Evolutionary conservation across 192 early-diverging fungal species (phyloP).

Genomic region (Coemansia sp.): DNA sequence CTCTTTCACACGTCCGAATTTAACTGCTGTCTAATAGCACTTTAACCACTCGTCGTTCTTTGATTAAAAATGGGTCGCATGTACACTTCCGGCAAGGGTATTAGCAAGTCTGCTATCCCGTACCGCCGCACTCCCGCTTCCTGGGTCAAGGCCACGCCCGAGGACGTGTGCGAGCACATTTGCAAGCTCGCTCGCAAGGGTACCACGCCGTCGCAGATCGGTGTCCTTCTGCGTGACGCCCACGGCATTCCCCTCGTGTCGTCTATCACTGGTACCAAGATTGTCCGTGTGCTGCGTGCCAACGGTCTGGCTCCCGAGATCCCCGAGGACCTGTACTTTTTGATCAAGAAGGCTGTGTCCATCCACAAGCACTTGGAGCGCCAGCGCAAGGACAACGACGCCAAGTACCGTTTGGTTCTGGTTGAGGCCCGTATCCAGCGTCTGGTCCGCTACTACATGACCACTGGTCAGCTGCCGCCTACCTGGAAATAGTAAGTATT

Average conservation of each 20-base stretch:
- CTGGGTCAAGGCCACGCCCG: conserved; percentile 97
- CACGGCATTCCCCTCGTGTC: conserved; percentile 97
- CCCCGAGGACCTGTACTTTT: conserved; percentile 98
- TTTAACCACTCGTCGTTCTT: background rate
- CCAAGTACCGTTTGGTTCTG: conserved; percentile 98
- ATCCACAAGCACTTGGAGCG: conserved; percentile 99
- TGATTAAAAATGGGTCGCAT: conserved; percentile 79
- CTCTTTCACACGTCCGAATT: conserved; percentile 3
- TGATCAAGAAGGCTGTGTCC: conserved; percentile 99
- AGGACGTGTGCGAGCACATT: conserved; percentile 97
- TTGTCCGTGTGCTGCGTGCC: conserved; percentile 97
- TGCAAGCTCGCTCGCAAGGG: conserved; percentile 99
- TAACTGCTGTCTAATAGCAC: conserved; percentile 12
- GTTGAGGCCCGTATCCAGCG: conserved; percentile 98
- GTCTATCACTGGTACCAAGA: conserved; percentile 98
- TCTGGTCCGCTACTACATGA: conserved; percentile 99
- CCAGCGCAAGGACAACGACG: conserved; percentile 97
- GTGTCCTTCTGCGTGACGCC: conserved; percentile 94
- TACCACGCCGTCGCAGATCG: conserved; percentile 97
- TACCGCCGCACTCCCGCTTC: conserved; percentile 96
- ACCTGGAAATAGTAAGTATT: conserved; percentile 97
- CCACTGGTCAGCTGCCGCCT: conserved; percentile 89
- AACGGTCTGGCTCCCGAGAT: conserved; percentile 94
- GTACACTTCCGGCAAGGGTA: conserved; percentile 99
- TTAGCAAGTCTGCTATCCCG: conserved; percentile 58